A percentile compares a stretch with the other conserved stretches of the same genome.
phyloP scores from a whole-genome alignment of 139 green algal genomes.

The Tetradesmus lagerheimii region DNA sequence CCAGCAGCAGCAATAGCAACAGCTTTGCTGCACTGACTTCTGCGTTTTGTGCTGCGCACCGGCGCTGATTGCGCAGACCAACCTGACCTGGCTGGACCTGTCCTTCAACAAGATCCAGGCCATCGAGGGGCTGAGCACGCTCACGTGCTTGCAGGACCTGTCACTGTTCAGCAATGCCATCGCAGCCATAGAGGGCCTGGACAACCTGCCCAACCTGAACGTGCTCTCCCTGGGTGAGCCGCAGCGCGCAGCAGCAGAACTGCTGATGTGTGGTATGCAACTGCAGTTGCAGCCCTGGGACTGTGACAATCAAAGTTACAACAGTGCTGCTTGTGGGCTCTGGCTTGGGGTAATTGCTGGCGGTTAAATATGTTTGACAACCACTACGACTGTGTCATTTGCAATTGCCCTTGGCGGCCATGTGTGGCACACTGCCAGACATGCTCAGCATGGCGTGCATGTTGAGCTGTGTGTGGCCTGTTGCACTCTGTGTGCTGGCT shows the following conservation, averaged over 20 bases:
- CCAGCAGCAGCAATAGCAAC: background rate
- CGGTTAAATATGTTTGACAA: too few species aligned
- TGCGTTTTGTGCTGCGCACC: slow-evolving; percentile 3
- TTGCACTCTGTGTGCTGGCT: too few species aligned
- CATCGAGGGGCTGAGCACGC: slow-evolving; percentile 82
- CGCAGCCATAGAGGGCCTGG: slow-evolving; percentile 72
- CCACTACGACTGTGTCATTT: too few species aligned
- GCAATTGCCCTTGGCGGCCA: too few species aligned
- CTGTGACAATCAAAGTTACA: too few species aligned
- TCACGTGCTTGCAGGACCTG: slow-evolving; percentile 84
- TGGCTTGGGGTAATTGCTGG: too few species aligned
- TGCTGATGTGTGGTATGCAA: too few species aligned
- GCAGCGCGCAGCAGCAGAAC: background rate
- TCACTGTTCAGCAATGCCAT: slow-evolving; percentile 91
- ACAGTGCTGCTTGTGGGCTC: too few species aligned
- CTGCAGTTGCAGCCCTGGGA: too few species aligned
- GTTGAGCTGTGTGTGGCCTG: too few species aligned
- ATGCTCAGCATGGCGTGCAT: too few species aligned
- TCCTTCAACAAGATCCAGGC: slow-evolving; percentile 90
- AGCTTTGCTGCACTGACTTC: background rate
- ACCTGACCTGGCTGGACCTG: slow-evolving; percentile 86
- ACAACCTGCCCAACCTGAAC: slow-evolving; percentile 72
- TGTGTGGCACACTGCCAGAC: too few species aligned
- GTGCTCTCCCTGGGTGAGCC: slow-evolving; percentile 79
- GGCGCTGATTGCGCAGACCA: slow-evolving; percentile 53